Evolutionary conservation across 164 flowering plant genomes (phyloP).

Genomic region (Sedum album): DNA sequence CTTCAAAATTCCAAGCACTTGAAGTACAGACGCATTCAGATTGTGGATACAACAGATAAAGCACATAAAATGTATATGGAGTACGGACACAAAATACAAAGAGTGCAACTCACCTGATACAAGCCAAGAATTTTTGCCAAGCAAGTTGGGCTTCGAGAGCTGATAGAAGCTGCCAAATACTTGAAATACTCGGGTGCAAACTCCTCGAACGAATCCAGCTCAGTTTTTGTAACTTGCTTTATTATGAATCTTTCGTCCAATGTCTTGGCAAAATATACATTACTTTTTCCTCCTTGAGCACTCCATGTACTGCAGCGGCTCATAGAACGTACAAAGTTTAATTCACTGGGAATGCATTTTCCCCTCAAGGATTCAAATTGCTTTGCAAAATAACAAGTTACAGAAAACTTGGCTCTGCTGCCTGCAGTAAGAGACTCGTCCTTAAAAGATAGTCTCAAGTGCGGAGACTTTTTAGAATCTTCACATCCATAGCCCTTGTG

Average conservation of each 20-base stretch:
- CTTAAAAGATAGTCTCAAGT: conserved; percentile 50
- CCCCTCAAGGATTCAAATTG: conserved; percentile 62
- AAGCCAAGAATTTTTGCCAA: conserved; percentile 77
- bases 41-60: background rate
- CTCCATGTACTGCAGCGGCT: conserved; percentile 73
- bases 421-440: conserved; percentile 45
- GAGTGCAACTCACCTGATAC: conserved; percentile 49
- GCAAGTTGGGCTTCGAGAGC: conserved; percentile 67
- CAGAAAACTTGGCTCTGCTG: conserved; percentile 59
- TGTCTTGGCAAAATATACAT: conserved; percentile 76
- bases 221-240: conserved; percentile 73
- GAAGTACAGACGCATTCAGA: background rate
- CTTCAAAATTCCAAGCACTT: background rate
- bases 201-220: conserved; percentile 73
- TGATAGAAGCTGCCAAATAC: conserved; percentile 51
- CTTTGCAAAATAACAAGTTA: conserved; percentile 65
- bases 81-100: background rate
- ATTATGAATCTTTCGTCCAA: conserved; percentile 74
- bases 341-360: conserved; percentile 63
- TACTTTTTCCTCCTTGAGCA: conserved; percentile 87
- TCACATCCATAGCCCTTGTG: conserved; percentile 60
- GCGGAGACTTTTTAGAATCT: conserved; percentile 60
- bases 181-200: conserved; percentile 71
- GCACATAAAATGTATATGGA: background rate
- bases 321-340: conserved; percentile 57